Conservation (phyloP, 768 basidiomycete species). For the Hydnomerulius pinastri region DNA sequence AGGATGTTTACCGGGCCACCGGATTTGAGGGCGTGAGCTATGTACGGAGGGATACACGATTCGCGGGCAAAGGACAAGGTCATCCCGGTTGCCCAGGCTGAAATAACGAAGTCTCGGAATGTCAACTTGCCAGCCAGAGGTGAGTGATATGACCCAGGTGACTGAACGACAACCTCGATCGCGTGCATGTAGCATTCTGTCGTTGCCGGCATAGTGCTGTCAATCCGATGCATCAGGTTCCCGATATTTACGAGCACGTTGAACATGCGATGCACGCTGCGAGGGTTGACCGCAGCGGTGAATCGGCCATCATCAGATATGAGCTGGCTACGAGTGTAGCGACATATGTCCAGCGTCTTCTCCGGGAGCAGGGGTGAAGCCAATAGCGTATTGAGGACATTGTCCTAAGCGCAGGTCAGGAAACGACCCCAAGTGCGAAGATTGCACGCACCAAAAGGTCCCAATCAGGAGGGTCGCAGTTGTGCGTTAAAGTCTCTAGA, state of each 20-base stretch:
- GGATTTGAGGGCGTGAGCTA: conserved; percentile 21
- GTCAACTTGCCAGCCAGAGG: conserved; percentile 23
- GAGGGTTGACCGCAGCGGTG: conserved; percentile 23
- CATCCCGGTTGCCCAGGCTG: conserved; percentile 39
- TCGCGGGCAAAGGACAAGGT: conserved; percentile 28
- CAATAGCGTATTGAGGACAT: conserved; percentile 23
- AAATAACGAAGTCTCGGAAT: conserved; percentile 41
- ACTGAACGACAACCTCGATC: conserved; percentile 43
- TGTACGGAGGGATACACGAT: conserved; percentile 19
- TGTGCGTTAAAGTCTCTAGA: conserved; percentile 23
- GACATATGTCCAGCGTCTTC: conserved; percentile 31
- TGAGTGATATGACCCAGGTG: conserved; percentile 22
- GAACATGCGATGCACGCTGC: conserved; percentile 44
- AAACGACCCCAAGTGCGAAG: background rate
- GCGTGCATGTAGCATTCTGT: conserved; percentile 42
- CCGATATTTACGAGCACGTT: conserved; percentile 46
- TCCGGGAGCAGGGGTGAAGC: conserved; percentile 32
- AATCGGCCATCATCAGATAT: conserved; percentile 27
- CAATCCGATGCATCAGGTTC: conserved; percentile 34
- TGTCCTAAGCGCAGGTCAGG: conserved; percentile 25
- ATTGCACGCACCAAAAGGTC: conserved; percentile 29
- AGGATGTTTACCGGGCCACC: conserved; percentile 24
- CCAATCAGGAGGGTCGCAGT: conserved; percentile 34
- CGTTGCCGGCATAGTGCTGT: conserved; percentile 29
- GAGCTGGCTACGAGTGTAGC: conserved; percentile 34